Conservation (phyloP, 176 grass and related monocot genomes). For the Avena insularis region DNA sequence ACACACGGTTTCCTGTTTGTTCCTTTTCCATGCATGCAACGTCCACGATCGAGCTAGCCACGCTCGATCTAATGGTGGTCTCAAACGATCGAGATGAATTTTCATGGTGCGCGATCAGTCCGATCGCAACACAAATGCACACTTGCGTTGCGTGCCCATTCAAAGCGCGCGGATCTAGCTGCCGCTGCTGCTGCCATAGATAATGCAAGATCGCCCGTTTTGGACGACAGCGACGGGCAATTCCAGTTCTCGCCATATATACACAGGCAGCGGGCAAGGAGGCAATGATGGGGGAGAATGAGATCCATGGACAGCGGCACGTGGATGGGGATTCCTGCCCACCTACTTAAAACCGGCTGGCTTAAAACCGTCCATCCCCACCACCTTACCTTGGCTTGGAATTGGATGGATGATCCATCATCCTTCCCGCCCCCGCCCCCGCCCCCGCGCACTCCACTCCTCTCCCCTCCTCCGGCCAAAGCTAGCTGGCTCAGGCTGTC, state of each 20-base stretch:
- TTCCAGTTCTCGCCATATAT: not conserved
- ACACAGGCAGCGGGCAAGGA: not conserved
- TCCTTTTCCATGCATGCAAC: too few species aligned
- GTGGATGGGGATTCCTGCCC: conserved; percentile 56
- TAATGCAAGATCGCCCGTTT: conserved; percentile 13
- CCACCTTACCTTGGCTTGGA: not conserved
- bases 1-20: too few species aligned
- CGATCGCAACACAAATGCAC: not conserved
- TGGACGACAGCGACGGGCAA: conserved; percentile 17
- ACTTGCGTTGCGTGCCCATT: conserved; percentile 4
- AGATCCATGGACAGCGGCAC: conserved; percentile 55
- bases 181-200: not conserved
- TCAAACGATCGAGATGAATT: not conserved
- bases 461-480: not conserved
- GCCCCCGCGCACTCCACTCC: not conserved
- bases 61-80: not conserved
- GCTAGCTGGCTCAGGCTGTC: conserved; percentile 67
- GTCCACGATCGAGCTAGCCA: not conserved
- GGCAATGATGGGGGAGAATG: conserved; percentile 17
- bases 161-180: not conserved
- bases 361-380: conserved; percentile 42
- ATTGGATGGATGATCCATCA: not conserved
- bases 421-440: not conserved
- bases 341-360: conserved; percentile 49
- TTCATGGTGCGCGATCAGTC: not conserved